Evolutionary conservation across 352 stramenopile genomes (phyloP).

Genomic region (Globisporangium echinulatum): DNA sequence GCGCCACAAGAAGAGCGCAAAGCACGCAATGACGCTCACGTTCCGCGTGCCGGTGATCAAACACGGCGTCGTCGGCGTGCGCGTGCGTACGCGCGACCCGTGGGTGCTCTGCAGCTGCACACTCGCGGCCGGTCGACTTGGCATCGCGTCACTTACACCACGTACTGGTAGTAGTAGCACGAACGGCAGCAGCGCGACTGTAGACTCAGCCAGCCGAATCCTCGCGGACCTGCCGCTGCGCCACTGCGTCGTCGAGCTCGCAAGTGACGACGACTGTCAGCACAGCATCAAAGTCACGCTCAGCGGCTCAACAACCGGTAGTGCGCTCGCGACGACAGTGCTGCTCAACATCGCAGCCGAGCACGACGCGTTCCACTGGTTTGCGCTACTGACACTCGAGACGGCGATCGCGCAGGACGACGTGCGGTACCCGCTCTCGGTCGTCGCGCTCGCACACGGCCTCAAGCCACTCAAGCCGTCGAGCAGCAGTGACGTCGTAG

Average conservation of each 20-base stretch:
- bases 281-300: conserved; percentile 48
- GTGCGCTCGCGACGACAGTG: conserved; percentile 19
- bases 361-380: conserved; percentile 48
- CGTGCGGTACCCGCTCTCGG: conserved; percentile 24
- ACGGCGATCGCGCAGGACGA: conserved; percentile 41
- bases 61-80: conserved; percentile 24
- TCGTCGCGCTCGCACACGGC: conserved; percentile 13
- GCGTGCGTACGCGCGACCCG: conserved; percentile 25
- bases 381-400: conserved; percentile 46
- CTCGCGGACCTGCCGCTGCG: conserved; percentile 33
- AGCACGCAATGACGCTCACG: conserved; percentile 40
- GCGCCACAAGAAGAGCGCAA: conserved; percentile 43
- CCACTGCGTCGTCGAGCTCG: conserved; percentile 35
- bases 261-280: conserved; percentile 29
- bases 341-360: conserved; percentile 40
- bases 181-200: neutral
- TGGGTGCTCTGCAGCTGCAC: conserved; percentile 30
- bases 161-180: neutral
- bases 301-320: neutral
- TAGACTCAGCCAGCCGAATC: neutral
- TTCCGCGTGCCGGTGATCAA: conserved; percentile 47
- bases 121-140: conserved; percentile 32
- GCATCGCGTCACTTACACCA: conserved; percentile 13
- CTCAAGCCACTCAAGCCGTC: conserved; percentile 17
- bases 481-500: conserved; percentile 2